Conservation (phyloP, 2,329 filamentous ascomycete species). For the Diaporthe vaccinii region DNA sequence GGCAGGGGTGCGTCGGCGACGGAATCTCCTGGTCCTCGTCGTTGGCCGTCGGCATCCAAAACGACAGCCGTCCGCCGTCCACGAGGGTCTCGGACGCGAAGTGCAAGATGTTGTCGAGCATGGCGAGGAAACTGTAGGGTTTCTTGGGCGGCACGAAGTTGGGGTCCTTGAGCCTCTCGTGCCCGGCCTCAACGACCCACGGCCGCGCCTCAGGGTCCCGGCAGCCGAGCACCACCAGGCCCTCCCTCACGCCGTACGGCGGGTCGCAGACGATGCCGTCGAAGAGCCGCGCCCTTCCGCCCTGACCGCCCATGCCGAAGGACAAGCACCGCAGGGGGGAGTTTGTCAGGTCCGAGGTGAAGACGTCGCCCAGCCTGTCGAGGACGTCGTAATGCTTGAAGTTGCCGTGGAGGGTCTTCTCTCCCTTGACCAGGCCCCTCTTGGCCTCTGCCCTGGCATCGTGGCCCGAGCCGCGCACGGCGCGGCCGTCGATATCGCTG, state of each 20-base stretch:
- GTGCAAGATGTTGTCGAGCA: slow-evolving; percentile 89
- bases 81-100: slow-evolving; percentile 86
- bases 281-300: slow-evolving; percentile 65
- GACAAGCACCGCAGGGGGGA: slow-evolving; percentile 74
- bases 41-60: slow-evolving; percentile 98
- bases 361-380: slow-evolving; percentile 78
- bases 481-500: slow-evolving; percentile 93
- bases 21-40: slow-evolving; percentile 82
- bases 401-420: slow-evolving; percentile 73
- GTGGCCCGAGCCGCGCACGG: slow-evolving; percentile 76
- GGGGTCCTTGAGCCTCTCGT: slow-evolving; percentile 74
- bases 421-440: slow-evolving; percentile 44
- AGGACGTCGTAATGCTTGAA: slow-evolving; percentile 86
- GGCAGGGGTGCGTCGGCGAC: slow-evolving; percentile 80
- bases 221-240: slow-evolving; percentile 86
- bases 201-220: slow-evolving; percentile 74
- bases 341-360: slow-evolving; percentile 90
- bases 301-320: slow-evolving; percentile 46
- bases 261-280: slow-evolving; percentile 97
- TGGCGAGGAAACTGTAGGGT: slow-evolving; percentile 90
- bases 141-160: slow-evolving; percentile 89
- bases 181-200: slow-evolving; percentile 77
- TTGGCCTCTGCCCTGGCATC: slow-evolving; percentile 59
- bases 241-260: slow-evolving; percentile 95
- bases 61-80: slow-evolving; percentile 82